Base-by-base conservation (phyloP, 768 basidiomycete genomes). In the Tricholoma bakamatsutake region DNA sequence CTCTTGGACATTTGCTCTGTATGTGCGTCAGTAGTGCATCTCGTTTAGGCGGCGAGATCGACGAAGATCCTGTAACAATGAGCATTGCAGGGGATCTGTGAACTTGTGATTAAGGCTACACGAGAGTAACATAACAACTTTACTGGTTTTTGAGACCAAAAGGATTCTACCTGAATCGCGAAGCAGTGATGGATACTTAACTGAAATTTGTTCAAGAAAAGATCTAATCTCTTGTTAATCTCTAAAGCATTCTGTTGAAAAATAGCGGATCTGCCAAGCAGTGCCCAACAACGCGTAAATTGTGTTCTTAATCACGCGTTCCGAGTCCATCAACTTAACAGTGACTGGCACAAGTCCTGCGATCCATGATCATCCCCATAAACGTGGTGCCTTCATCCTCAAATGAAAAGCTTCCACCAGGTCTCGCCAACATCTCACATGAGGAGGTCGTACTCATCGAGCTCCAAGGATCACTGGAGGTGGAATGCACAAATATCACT, bases 381-480 rank as follows among this genome's bases (percentile, higher is more conserved):
- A 75, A 70, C 30, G 72, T 84, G 51, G 59, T 49, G 1, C 70
- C 74, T 8, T 62, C 74, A 0, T 61, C 67, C 21, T 60, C 67
- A 7, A 69, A 67, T n/a, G 66, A 68, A 3, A 80, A 79, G 61
- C 78, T 91, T 4, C 84, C 88, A 0, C 76, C 85, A 1, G 73
- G 77, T 0, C 75, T 96, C 12, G 86, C 85, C 1, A 78, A 79
- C 55, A 80, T 95, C 42, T 91, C 90, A 13, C 78, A 88, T 59
- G 84, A 87, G 42, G 90, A 93, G 64, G 67, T 93, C 12, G 83
- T 93, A 40, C 73, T 98, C 4, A 80, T 98, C 52, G 94, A 98
- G 64, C 76, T 97, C 4, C 95, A 98, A 69, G 94, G 94, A 50
- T 75, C 78, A 50, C 77, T 97, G 35, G 84, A 88, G 45, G 84